phyloP scores from a whole-genome alignment of 2,329 filamentous ascomycete genomes.

The Exserohilum rostratum region DNA sequence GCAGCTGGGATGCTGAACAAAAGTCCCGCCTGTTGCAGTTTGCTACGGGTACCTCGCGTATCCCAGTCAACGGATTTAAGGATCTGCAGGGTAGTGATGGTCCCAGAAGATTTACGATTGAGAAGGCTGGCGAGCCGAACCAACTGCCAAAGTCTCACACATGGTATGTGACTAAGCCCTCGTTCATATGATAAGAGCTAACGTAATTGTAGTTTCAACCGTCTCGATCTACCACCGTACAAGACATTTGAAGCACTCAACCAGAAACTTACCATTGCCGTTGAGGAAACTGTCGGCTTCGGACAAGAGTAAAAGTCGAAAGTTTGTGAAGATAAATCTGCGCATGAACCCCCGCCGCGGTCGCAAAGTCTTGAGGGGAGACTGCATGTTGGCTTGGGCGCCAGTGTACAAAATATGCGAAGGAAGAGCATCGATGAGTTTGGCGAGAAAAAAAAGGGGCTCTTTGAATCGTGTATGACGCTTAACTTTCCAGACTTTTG shows the following conservation, averaged over 20 bases:
- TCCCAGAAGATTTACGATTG: slow-evolving; percentile 93
- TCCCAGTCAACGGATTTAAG: slow-evolving; percentile 99
- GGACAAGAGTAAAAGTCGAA: slow-evolving; percentile 76
- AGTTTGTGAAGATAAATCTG: neutral
- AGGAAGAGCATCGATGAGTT: slow-evolving; percentile 6
- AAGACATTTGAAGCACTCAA: slow-evolving; percentile 85
- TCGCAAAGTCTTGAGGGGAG: neutral
- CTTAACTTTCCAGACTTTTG: slow-evolving; percentile 2
- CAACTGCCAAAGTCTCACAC: slow-evolving; percentile 97
- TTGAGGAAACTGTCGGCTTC: slow-evolving; percentile 98
- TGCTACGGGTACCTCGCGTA: slow-evolving; percentile 94
- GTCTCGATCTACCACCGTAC: slow-evolving; percentile 91
- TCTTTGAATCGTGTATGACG: slow-evolving; percentile 11
- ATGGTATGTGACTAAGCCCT: slow-evolving; percentile 67
- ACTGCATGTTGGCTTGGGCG: slow-evolving; percentile 11
- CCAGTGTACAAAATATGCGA: slow-evolving; percentile 15
- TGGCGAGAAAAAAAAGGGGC: slow-evolving; percentile 4
- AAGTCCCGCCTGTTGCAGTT: slow-evolving; percentile 97
- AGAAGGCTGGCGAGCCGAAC: slow-evolving; percentile 89
- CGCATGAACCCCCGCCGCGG: neutral
- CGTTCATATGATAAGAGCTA: slow-evolving; percentile 7
- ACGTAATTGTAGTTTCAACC: slow-evolving; percentile 77
- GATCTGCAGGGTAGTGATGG: slow-evolving; percentile 97
- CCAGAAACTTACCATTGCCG: slow-evolving; percentile 91
- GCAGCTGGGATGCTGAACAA: slow-evolving; percentile 96